Evolutionary conservation across 306 rosid species (phyloP), one percentile per base, ranked within the genome.

Genomic region (Purshia tridentata): DNA sequence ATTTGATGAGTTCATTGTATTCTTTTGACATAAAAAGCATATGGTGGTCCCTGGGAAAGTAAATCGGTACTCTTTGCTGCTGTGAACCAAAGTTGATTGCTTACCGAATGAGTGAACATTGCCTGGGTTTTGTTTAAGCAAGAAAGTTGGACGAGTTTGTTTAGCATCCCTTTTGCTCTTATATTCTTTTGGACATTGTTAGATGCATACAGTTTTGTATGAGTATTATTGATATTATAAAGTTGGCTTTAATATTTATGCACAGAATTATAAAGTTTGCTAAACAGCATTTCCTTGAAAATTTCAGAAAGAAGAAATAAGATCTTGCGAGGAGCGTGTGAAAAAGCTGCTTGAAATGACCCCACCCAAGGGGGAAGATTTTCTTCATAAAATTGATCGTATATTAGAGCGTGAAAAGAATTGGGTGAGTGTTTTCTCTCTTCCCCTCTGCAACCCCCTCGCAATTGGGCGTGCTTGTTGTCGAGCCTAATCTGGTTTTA

Each of bases 381-480:
- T 93, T 76, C 97, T 91, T 81, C 65, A 68, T 65, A 91, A 93
- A 86, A 85, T 91, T 80, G 97, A 93, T 82, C 98, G 89, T 86
- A 78, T 91, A 73, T 77, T 93, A 80, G 97, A 91, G 78, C 92
- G 98, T 56, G 98, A 93, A 79, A 88, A 89, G 74, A 93, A 93
- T 78, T 93, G 98, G 98, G 98, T 93, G 67, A 47, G 45, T 70
- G 51, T 62, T 56, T 47, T 65, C 50, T 10, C 57, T 61, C 69
- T 48, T 52, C 29, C 42, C 77, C 67, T 69, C 50, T n/a, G 4
- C 49, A 44, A 69, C 29, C 42, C 77, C 67, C 66, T 46, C n/a
- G 4, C 49, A 44, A 69, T 18, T 35, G 72, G 9, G 11, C 62
- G 47, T 74, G 13, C 50, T 70, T 61, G 9, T 64, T 8, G 45